Base-by-base conservation (phyloP, 768 basidiomycete genomes). In the Fomitopsis serialis region DNA sequence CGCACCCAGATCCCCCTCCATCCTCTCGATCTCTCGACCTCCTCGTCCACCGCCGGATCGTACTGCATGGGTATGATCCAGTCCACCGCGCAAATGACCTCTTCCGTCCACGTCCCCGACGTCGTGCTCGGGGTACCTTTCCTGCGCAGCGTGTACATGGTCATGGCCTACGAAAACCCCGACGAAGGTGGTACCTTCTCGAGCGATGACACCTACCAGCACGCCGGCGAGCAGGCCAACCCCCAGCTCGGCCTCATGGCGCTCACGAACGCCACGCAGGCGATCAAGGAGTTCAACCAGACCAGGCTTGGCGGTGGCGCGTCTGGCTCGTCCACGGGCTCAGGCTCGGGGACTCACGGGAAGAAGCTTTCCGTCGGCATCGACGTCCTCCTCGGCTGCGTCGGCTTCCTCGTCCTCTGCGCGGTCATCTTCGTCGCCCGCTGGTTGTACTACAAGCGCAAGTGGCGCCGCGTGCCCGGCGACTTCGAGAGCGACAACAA, bases 91-190 rank as follows among this genome's bases (percentile, higher is more conserved):
- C 75, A 78, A 10, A 58, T 68, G 13, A 63, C 60, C 2, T 58
- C 73, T 0, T 53, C 58, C 15, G 66, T 71, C 3, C 59, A 55
- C 13, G 69, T 80, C 17, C 82, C 79, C 0, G 89, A 91, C 65
- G 83, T 92, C 70, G 74, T 92, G 53, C 81, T 92, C 36, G 89
- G 88, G 37, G 85, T 89, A 0, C 82, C 89, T 0, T 92, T 92
- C 64, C 70, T 92, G 61, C 77, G 87, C 11, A 90, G 84, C 61
- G 76, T 81, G 3, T 92, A 92, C 63, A 84, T 80, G 12, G 87
- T 92, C 57, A 78, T 90, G 77, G 84, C 83, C 0, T 89, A 85
- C 63, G 72, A 78, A 44, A 54, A 61, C 0, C 83, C 83, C 2
- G 61, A 70, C 45, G 40, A 66, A 0, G 60, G 74, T 22, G 84